A percentile compares a stretch with the other conserved stretches of the same genome.
phyloP scores from a whole-genome alignment of 1,284 basidiomycete species.

The Ganoderma multipileum region DNA sequence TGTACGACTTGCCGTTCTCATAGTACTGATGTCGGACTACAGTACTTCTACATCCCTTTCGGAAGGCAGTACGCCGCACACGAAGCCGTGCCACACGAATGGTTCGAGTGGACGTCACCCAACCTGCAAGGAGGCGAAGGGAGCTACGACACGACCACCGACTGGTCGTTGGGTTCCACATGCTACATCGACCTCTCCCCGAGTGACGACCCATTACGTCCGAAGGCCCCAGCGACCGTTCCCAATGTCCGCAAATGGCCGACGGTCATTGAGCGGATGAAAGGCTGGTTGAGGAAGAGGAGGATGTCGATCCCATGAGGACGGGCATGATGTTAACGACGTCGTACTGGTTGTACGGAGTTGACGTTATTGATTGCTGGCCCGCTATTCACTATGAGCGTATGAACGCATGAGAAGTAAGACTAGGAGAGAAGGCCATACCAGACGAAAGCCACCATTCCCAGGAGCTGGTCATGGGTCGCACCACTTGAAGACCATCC shows the following conservation, averaged over 20 bases:
- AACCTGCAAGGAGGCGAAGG: slow-evolving; percentile 3
- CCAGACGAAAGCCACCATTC: background rate
- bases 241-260: slow-evolving; percentile 9
- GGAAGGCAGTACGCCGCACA: slow-evolving; percentile 18
- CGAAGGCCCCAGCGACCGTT: background rate
- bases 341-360: background rate
- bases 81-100: slow-evolving; percentile 22
- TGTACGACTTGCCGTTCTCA: no score
- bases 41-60: slow-evolving; percentile 20
- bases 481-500: slow-evolving; percentile 65
- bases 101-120: slow-evolving; percentile 29
- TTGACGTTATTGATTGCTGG: slow-evolving; percentile 1
- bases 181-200: slow-evolving; percentile 19
- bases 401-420: background rate
- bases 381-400: background rate
- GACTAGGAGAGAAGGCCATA: background rate
- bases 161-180: slow-evolving; percentile 18
- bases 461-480: background rate
- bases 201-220: slow-evolving; percentile 15
- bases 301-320: slow-evolving; percentile 23
- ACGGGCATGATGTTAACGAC: background rate
- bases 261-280: slow-evolving; percentile 25
- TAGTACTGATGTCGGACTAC: background rate
- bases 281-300: slow-evolving; percentile 27
- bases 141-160: slow-evolving; percentile 11